Base-by-base conservation (phyloP, 2,329 filamentous ascomycete genomes). In the Magnaporthiopsis incrustans region DNA sequence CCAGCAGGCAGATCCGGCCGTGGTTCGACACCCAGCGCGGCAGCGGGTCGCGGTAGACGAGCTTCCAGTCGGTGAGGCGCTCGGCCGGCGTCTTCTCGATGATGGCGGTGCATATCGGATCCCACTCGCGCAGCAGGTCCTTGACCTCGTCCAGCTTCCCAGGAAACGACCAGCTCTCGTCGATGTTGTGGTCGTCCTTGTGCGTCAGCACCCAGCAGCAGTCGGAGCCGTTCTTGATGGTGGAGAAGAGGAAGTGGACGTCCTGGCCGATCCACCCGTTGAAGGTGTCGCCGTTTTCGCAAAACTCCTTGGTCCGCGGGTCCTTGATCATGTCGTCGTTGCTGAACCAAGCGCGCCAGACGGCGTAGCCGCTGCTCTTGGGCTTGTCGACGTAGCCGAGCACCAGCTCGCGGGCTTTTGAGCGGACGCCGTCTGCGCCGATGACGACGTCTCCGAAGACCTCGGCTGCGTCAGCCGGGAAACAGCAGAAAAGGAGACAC, bases 131-230 rank as follows among this genome's bases (percentile, higher is more conserved):
- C 15, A 85, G 71, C 0, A 82, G 76, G 63, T 79, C 75, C 66
- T 78, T 76, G 0, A 84, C 82, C 59, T 84, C 82, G 60, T 79
- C 77, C 1, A 84, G 73, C 59, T 81, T 80, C 3, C 80, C 81
- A 0, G 81, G 80, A 65, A 83, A 81, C 3, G 77, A 81, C 81
- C 81, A 84, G 1, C 81, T 82, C 71, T 85, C 81, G 65, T 82
- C 77, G 64, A 84, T 83, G 67, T 85, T 78, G 65, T 79, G 78
- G 64, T 80, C 77, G 67, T 85, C 83, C 26, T 71, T 76, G 70
- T 85, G 82, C 1, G 83, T 86, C 27, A 84, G 74, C 3, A 86
- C 83, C 84, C 83, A 86, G 68, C 79, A 83, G 69, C 82, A 84
- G 65, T 85, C 82, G 26, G 77, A 74, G 32, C 82, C 82, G 67